Evolutionary conservation across 2,329 filamentous ascomycete species (phyloP), one percentile per base, ranked within the genome.

Genomic region (Fusarium redolens): DNA sequence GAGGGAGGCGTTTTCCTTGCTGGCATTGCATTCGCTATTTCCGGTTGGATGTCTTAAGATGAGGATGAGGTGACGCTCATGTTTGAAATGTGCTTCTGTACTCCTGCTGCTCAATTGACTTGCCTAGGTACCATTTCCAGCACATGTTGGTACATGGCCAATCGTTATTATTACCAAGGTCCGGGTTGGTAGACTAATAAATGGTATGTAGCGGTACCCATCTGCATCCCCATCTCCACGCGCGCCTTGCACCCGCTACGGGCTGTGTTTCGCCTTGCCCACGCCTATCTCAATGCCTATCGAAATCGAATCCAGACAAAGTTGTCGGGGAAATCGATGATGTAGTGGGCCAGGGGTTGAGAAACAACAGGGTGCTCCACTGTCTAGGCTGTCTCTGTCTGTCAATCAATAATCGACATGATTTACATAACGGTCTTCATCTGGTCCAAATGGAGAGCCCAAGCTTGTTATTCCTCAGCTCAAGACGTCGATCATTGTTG

Each of bases 291-390:
- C 30, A 56, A 38, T 57, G 41, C n/a, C 61, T 50, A 43, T 71
- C 40, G 25, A 40, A 65, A 31, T 33, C 25, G 52, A 41, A 44
- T 30, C 22, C 44, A 60, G 43, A 31, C 61, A 51, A 65, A 63
- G 52, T 45, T 38, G 25, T 58, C 35, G 50, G 55, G 20, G 18
- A 59, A 69, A 60, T 77, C 73, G 68, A 77, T 76, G 74, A 77
- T 77, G 75, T 68, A 74, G 75, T 68, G 74, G 64, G 62, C 57
- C 75, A 75, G 70, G 75, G 72, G 67, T 72, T 56, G 44, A 65
- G 62, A 75, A 76, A 74, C 65, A 69, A 69, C 67, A 47, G 75
- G 59, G 68, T 47, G 68, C 58, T 67, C 72, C 55, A 51, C 40
- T 62, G 51, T 54, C 31, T 30, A 22, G 50, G 50, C 33, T 54